Base-by-base conservation (phyloP, 805 yeast genomes). In the Saturnispora silvae region DNA sequence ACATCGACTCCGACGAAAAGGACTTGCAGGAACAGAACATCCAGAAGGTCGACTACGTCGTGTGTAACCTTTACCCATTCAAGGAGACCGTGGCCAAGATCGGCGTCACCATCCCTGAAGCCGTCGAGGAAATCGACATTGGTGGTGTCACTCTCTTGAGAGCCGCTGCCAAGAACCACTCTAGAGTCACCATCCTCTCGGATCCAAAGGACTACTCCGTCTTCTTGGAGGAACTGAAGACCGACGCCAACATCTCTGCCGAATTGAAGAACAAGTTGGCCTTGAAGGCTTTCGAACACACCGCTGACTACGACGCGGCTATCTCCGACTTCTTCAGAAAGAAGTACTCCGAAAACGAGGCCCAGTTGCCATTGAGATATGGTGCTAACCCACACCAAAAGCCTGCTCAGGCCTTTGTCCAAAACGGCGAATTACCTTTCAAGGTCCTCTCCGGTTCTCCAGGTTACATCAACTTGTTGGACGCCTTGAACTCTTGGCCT, bases 321-420 rank as follows among this genome's bases (percentile, higher is more conserved):
- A 92, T 92, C 56, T 75, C 96, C 40, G 98, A 92, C 67, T 92
- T 85, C 62, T 92, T 92, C 77, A 79, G 98, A 70, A 92, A 86
- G 68, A 87, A 85, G 65, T 92, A 92, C 68, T 74, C 95, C 35
- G 97, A 89, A 66, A 81, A 78, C 59, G 67, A 65, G 33, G 73
- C 92, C 38, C 97, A 89, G 72, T 70, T 92, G 62, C 89, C 96
- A 20, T 73, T 92, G 54, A 80, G 98, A 69, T 92, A 92, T 63
- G 98, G 98, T 61, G 96, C 95, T 42, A 92, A 92, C 70, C 98
- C 98, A 43, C 97, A 92, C 64, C 98, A 92, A 70, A 92, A 85
- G 65, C 98, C 98, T 34, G 96, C 98, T 22, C 98, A 92, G 70
- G 96, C 97, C 37, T 92, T 64, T 56, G 94, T 92, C 40, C 60